phyloP scores from a whole-genome alignment of 2,329 filamentous ascomycete genomes.

The Aspergillus ochraceus region DNA sequence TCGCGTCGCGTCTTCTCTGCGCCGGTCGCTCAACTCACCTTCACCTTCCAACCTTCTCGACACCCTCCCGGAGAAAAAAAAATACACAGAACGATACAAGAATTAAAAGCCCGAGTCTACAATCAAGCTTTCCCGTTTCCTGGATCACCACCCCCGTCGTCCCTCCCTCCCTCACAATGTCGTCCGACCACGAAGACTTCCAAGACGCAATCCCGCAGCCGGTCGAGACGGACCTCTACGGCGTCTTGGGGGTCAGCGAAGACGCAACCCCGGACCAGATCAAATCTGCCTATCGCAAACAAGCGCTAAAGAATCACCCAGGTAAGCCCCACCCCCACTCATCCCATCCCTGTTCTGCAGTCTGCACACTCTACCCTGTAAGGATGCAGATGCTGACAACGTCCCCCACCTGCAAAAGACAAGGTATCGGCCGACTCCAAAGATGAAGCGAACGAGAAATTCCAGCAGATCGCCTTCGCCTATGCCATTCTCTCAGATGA shows the following conservation, averaged over 20 bases:
- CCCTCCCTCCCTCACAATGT: not conserved
- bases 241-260: conserved; percentile 70
- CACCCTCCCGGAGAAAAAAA: too few species aligned
- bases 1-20: conserved; percentile 10
- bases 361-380: not conserved
- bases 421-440: conserved; percentile 71
- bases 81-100: too few species aligned
- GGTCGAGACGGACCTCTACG: conserved; percentile 63
- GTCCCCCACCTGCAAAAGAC: conserved; percentile 52
- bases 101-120: not conserved
- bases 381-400: not conserved
- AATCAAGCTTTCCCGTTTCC: not conserved
- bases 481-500: conserved; percentile 90
- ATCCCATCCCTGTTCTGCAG: not conserved
- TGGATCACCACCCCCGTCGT: not conserved
- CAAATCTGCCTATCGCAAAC: conserved; percentile 88
- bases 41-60: not conserved
- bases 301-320: conserved; percentile 82
- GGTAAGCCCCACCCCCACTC: conserved; percentile 52
- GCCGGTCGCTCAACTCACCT: conserved; percentile 26
- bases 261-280: conserved; percentile 75
- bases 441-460: conserved; percentile 71
- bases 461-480: conserved; percentile 89
- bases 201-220: conserved; percentile 10
- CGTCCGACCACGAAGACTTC: conserved; percentile 7